Conservation (phyloP, 495 filamentous ascomycete species). For the Pyrenula aspistea region DNA sequence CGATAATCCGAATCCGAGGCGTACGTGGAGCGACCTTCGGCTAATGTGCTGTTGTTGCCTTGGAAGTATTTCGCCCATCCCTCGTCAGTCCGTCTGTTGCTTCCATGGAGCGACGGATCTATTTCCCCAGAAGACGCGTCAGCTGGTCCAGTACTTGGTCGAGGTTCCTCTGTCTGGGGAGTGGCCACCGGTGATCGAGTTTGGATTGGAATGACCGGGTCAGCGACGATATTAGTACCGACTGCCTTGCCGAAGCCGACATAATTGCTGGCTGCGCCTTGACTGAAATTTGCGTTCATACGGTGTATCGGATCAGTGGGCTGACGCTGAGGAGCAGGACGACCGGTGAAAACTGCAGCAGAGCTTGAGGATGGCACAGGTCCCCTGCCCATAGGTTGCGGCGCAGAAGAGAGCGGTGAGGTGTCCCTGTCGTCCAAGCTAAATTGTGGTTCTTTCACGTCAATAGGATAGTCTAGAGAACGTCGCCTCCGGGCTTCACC, state of each 20-base stretch:
- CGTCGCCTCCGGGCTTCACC: slow-evolving; percentile 39
- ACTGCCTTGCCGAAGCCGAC: slow-evolving; percentile 14
- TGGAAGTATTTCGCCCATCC: slow-evolving; percentile 53
- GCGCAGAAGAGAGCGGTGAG: slow-evolving; percentile 31
- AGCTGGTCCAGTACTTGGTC: not conserved
- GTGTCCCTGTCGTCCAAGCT: slow-evolving; percentile 55
- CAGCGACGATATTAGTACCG: not conserved
- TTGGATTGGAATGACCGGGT: not conserved
- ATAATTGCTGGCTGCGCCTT: slow-evolving; percentile 10
- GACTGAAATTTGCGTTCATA: slow-evolving; percentile 1
- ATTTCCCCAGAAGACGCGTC: not conserved
- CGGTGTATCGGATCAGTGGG: slow-evolving; percentile 13
- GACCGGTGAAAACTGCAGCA: slow-evolving; percentile 31
- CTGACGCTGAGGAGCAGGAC: slow-evolving; percentile 23
- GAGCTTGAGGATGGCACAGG: slow-evolving; percentile 36
- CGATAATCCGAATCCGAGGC: slow-evolving; percentile 20
- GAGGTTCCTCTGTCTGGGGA: not conserved
- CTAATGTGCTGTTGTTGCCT: slow-evolving; percentile 26
- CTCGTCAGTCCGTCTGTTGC: slow-evolving; percentile 39
- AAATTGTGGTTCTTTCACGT: slow-evolving; percentile 40
- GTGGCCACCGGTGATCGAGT: not conserved
- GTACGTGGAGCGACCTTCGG: slow-evolving; percentile 11
- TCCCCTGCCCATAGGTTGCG: slow-evolving; percentile 30
- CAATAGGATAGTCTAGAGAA: slow-evolving; percentile 35
- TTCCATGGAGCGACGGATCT: slow-evolving; percentile 7